A percentile compares a stretch with the other conserved stretches of the same genome.
These are phyloP conservation scores for Camellia sinensis DNA, from an alignment of 148 eudicot genomes.

Conservation along the genomic window DNA sequence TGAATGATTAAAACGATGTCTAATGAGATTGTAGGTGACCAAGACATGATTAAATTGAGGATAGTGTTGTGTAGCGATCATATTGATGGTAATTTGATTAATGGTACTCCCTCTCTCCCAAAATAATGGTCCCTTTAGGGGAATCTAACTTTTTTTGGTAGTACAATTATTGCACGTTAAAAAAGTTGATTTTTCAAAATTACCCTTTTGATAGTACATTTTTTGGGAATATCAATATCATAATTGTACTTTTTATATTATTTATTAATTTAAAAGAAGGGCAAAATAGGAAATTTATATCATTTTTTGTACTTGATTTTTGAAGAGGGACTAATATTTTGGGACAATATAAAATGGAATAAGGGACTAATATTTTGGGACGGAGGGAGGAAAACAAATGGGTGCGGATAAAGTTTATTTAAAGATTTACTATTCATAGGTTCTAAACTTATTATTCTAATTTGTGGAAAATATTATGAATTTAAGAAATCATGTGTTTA, in stretches of 20 bases:
- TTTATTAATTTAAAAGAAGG: too few species aligned
- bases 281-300: too few species aligned
- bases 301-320: too few species aligned
- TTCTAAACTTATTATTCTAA: background rate
- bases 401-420: background rate
- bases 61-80: background rate
- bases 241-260: too few species aligned
- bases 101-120: background rate
- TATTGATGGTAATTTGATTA: background rate
- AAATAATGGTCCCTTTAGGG: too few species aligned
- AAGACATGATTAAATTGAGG: background rate
- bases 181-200: too few species aligned
- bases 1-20: background rate
- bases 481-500: background rate
- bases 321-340: too few species aligned
- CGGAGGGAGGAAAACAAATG: background rate
- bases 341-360: too few species aligned
- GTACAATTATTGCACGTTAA: too few species aligned
- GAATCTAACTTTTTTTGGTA: too few species aligned
- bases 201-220: too few species aligned
- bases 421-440: background rate
- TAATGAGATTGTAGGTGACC: background rate
- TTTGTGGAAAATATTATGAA: background rate
- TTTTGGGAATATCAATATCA: too few species aligned
- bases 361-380: background rate